A percentile compares a stretch with the other conserved stretches of the same genome.
Conservation (phyloP, 2,329 filamentous ascomycete genomes). For the Ascomycota sp. region DNA sequence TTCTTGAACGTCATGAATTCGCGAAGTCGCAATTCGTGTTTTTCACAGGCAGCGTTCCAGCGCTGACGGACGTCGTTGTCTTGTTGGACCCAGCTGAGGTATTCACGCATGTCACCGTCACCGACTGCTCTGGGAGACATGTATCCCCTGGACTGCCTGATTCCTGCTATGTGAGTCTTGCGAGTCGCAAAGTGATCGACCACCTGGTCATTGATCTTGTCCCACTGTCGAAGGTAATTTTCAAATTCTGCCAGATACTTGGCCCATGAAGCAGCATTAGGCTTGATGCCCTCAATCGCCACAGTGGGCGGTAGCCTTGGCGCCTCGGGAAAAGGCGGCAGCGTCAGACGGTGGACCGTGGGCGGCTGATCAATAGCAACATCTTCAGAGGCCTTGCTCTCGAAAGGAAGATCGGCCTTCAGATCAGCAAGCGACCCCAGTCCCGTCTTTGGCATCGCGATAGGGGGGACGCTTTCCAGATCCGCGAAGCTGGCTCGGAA, state of each 20-base stretch:
- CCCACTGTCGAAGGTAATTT: slow-evolving; percentile 28
- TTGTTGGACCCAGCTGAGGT: slow-evolving; percentile 36
- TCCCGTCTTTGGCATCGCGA: slow-evolving; percentile 23
- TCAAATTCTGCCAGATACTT: slow-evolving; percentile 31
- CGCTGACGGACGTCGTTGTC: slow-evolving; percentile 38
- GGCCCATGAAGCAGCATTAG: slow-evolving; percentile 20
- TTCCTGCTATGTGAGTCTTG: slow-evolving; percentile 18
- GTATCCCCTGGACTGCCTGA: slow-evolving; percentile 19
- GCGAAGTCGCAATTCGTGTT: slow-evolving; percentile 34
- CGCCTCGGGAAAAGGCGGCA: slow-evolving; percentile 26
- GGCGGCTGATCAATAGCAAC: slow-evolving; percentile 14
- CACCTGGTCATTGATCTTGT: slow-evolving; percentile 27
- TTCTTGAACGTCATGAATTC: slow-evolving; percentile 30
- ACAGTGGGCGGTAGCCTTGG: slow-evolving; percentile 24
- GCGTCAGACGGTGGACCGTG: slow-evolving; percentile 15
- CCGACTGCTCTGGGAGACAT: slow-evolving; percentile 21
- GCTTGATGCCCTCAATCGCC: slow-evolving; percentile 20
- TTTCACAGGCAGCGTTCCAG: slow-evolving; percentile 36
- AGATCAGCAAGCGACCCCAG: slow-evolving; percentile 32
- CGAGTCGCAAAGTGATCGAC: slow-evolving; percentile 32
- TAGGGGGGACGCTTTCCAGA: slow-evolving; percentile 32
- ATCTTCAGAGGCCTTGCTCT: slow-evolving; percentile 24
- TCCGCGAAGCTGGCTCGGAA: slow-evolving; percentile 31
- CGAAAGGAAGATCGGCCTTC: slow-evolving; percentile 32
- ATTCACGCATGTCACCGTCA: slow-evolving; percentile 29